phyloP scores from a whole-genome alignment of 352 stramenopile genomes.

The Plasmopara muralis region DNA sequence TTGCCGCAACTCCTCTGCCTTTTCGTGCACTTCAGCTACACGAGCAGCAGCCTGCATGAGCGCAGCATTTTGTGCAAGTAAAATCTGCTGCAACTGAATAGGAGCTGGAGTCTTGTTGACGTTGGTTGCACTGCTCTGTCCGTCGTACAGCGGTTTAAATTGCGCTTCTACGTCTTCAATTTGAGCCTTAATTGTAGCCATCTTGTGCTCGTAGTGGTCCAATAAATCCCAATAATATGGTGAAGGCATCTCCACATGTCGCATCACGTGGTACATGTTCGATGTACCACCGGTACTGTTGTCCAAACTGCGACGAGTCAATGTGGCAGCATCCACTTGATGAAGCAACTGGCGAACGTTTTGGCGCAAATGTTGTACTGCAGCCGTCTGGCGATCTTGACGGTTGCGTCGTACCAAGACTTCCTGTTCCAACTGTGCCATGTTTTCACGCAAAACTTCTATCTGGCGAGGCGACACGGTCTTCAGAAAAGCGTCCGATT shows the following conservation, averaged over 20 bases:
- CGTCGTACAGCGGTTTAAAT: slow-evolving; percentile 47
- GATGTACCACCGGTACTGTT: slow-evolving; percentile 30
- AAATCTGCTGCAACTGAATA: slow-evolving; percentile 56
- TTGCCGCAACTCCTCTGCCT: slow-evolving; percentile 63
- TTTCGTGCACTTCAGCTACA: slow-evolving; percentile 71
- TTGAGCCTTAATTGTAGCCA: slow-evolving; percentile 64
- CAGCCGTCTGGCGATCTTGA: slow-evolving; percentile 46
- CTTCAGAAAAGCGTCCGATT: slow-evolving; percentile 67
- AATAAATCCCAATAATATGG: slow-evolving; percentile 77
- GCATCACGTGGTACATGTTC: slow-evolving; percentile 58
- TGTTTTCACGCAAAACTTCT: slow-evolving; percentile 46
- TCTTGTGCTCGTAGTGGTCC: slow-evolving; percentile 62
- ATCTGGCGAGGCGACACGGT: slow-evolving; percentile 55
- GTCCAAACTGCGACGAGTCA: slow-evolving; percentile 60
- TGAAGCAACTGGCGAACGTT: slow-evolving; percentile 69
- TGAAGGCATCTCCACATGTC: slow-evolving; percentile 71
- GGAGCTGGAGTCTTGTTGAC: slow-evolving; percentile 18
- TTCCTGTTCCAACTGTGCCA: slow-evolving; percentile 53
- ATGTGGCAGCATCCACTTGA: slow-evolving; percentile 60
- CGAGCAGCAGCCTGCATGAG: slow-evolving; percentile 70
- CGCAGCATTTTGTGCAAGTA: slow-evolving; percentile 67
- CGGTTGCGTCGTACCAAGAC: slow-evolving; percentile 52
- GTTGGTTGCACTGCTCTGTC: slow-evolving; percentile 9
- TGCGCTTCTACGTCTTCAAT: slow-evolving; percentile 69
- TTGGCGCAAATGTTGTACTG: slow-evolving; percentile 64